Evolutionary conservation across 805 yeast species (phyloP).

Genomic region (Blastobotrys terrestris): DNA sequence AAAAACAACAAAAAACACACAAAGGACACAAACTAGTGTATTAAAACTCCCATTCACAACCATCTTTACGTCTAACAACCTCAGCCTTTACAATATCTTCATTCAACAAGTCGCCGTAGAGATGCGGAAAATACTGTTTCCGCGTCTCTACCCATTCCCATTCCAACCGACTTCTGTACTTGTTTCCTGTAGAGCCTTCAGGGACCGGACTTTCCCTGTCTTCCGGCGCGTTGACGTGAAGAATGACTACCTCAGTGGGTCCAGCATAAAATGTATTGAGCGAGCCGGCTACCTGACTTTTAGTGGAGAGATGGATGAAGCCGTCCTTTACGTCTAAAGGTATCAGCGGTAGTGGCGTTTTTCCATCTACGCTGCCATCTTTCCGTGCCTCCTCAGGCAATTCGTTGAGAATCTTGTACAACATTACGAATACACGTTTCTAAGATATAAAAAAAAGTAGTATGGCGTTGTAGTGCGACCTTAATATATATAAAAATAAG

Average conservation of each 20-base stretch:
- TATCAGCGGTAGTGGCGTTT: conserved; percentile 19
- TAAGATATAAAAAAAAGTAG: neutral
- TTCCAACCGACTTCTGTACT: conserved; percentile 15
- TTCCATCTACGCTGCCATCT: conserved; percentile 17
- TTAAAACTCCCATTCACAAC: conserved; percentile 6
- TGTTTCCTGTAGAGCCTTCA: conserved; percentile 22
- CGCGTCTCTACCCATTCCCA: conserved; percentile 25
- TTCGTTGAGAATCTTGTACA: conserved; percentile 20
- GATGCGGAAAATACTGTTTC: conserved; percentile 21
- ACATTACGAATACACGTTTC: conserved; percentile 22
- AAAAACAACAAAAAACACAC: no score
- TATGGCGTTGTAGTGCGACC: no score
- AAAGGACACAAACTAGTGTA: neutral
- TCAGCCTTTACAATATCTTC: conserved; percentile 18
- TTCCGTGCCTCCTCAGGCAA: conserved; percentile 22
- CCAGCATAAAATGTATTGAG: conserved; percentile 18
- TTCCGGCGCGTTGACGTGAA: conserved; percentile 21
- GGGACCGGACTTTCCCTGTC: conserved; percentile 11
- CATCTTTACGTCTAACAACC: conserved; percentile 5
- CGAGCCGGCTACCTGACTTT: conserved; percentile 21
- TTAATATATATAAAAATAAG: neutral
- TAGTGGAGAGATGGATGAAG: conserved; percentile 25
- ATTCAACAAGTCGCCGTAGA: conserved; percentile 23
- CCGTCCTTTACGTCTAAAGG: conserved; percentile 26
- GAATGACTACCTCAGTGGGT: conserved; percentile 14